Conservation (phyloP, 805 yeast species). For the Spathaspora gorwiae region DNA sequence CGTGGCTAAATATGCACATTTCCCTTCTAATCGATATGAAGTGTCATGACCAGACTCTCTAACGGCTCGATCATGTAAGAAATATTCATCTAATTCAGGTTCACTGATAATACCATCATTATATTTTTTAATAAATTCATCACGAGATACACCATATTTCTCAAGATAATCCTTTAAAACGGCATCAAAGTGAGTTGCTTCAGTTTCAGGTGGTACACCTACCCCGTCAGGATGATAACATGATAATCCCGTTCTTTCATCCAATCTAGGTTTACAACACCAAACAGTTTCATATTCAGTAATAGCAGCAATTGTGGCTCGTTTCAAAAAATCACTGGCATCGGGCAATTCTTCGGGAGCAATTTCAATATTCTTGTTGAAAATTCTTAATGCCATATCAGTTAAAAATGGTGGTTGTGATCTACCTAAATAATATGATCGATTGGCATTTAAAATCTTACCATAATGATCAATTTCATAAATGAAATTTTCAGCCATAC, state of each 20-base stretch:
- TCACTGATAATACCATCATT: slow-evolving; percentile 62
- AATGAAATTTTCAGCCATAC: slow-evolving; percentile 88
- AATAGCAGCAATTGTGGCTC: slow-evolving; percentile 74
- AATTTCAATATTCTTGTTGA: slow-evolving; percentile 49
- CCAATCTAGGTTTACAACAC: slow-evolving; percentile 71
- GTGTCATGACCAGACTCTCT: slow-evolving; percentile 98
- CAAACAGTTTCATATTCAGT: slow-evolving; percentile 82
- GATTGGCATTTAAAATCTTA: slow-evolving; percentile 87
- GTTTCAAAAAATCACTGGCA: slow-evolving; percentile 56
- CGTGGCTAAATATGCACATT: slow-evolving; percentile 85
- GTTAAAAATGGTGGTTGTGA: slow-evolving; percentile 97
- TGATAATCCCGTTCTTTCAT: slow-evolving; percentile 70
- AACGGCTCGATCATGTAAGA: slow-evolving; percentile 88
- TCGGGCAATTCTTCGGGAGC: slow-evolving; percentile 31
- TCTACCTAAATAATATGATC: slow-evolving; percentile 84
- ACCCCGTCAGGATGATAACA: slow-evolving; percentile 85
- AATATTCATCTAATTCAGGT: slow-evolving; percentile 83
- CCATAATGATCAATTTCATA: slow-evolving; percentile 90
- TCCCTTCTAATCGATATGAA: slow-evolving; percentile 81
- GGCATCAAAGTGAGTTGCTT: slow-evolving; percentile 76
- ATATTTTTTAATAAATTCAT: slow-evolving; percentile 60
- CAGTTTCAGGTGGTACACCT: slow-evolving; percentile 98
- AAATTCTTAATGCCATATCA: slow-evolving; percentile 78
- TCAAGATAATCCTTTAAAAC: slow-evolving; percentile 64
- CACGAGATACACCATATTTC: slow-evolving; percentile 54